phyloP scores from a whole-genome alignment of 2,329 filamentous ascomycete genomes.

The Pezicula radicicola region DNA sequence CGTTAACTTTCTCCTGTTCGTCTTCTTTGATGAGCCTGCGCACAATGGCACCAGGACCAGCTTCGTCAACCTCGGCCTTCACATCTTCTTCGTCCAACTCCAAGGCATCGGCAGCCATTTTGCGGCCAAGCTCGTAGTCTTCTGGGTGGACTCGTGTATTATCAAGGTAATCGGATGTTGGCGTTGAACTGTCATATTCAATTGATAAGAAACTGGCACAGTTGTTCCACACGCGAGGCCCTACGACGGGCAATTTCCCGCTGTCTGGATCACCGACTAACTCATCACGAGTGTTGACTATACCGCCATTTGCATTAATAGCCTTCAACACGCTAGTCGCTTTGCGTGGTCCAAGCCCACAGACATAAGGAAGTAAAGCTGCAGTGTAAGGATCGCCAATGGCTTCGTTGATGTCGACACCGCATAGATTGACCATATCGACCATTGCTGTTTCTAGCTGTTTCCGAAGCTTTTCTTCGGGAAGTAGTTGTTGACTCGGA shows the following conservation, averaged over 20 bases:
- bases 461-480: slow-evolving; percentile 81
- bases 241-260: slow-evolving; percentile 75
- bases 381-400: slow-evolving; percentile 78
- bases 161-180: slow-evolving; percentile 86
- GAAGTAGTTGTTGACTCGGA: slow-evolving; percentile 82
- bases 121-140: slow-evolving; percentile 95
- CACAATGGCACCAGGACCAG: slow-evolving; percentile 85
- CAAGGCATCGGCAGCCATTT: slow-evolving; percentile 96
- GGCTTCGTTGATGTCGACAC: slow-evolving; percentile 92
- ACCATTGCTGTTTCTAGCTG: slow-evolving; percentile 95
- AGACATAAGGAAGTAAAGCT: slow-evolving; percentile 85
- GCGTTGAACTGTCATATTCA: slow-evolving; percentile 78
- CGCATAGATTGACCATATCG: slow-evolving; percentile 96
- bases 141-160: slow-evolving; percentile 97
- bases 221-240: slow-evolving; percentile 91
- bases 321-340: slow-evolving; percentile 82
- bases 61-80: slow-evolving; percentile 88
- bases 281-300: slow-evolving; percentile 80
- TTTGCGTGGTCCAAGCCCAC: slow-evolving; percentile 89
- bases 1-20: slow-evolving; percentile 91
- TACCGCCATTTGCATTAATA: slow-evolving; percentile 86
- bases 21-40: slow-evolving; percentile 94
- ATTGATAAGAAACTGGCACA: slow-evolving; percentile 95
- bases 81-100: slow-evolving; percentile 98
- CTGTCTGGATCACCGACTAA: slow-evolving; percentile 85